Percentiles rank a stretch among this genome's conserved stretches.
phyloP scores from a whole-genome alignment of 208 protist species.

The Acanthamoeba lugdunensis region DNA sequence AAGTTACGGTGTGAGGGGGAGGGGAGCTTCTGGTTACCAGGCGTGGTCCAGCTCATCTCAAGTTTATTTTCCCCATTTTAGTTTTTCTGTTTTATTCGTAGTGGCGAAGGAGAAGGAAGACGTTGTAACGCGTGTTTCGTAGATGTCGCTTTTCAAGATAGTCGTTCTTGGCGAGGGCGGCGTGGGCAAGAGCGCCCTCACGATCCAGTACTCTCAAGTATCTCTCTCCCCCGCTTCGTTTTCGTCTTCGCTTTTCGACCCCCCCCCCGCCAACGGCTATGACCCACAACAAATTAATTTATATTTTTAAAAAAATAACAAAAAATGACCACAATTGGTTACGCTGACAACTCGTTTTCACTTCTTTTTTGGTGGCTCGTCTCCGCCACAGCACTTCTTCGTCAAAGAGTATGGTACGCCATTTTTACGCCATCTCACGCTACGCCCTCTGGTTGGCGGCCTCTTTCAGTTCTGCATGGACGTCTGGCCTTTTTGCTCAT shows the following conservation, averaged over 20 bases:
- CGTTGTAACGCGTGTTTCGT: too few species aligned
- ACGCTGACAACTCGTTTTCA: not conserved
- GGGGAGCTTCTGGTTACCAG: too few species aligned
- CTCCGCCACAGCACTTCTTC: not conserved
- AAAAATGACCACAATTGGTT: too few species aligned
- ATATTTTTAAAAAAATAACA: not conserved
- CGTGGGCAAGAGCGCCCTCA: conserved; percentile 29
- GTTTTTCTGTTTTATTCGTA: too few species aligned
- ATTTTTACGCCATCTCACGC: too few species aligned
- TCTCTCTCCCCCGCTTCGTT: not conserved
- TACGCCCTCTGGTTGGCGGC: not conserved
- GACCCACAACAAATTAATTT: not conserved
- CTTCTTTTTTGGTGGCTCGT: not conserved
- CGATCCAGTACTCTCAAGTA: conserved; percentile 31
- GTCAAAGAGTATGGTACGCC: conserved; percentile 27
- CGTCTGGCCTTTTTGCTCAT: not conserved
- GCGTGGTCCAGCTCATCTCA: too few species aligned
- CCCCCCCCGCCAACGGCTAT: not conserved
- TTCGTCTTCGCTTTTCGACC: not conserved
- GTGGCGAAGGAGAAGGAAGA: too few species aligned
- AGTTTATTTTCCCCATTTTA: too few species aligned
- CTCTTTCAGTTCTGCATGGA: not conserved
- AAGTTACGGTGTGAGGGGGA: too few species aligned
- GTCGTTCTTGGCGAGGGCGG: conserved; percentile 46
- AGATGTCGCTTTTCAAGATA: conserved; percentile 25